A percentile compares a stretch with the other conserved stretches of the same genome.
Conservation (phyloP, 352 stramenopile species). For the Phytophthora pisi region DNA sequence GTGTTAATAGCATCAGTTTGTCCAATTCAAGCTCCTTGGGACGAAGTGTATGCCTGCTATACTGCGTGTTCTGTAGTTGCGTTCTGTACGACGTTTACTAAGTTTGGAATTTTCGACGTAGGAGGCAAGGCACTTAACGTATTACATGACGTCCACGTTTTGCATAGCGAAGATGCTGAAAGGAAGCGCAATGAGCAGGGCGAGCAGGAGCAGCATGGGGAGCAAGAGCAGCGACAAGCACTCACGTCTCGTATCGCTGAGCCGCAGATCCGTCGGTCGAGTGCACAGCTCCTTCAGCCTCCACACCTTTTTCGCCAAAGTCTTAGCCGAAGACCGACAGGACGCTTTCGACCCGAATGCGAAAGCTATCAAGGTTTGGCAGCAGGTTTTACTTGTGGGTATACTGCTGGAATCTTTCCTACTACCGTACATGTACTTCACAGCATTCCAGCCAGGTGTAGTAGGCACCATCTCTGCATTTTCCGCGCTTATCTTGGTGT, state of each 20-base stretch:
- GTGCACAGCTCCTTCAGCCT: conserved; percentile 2
- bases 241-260: neutral
- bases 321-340: conserved; percentile 5
- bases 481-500: conserved; percentile 30
- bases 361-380: conserved; percentile 46
- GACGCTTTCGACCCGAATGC: conserved; percentile 56
- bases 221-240: neutral
- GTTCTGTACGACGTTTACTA: no score
- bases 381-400: conserved; percentile 49
- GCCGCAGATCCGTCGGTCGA: neutral
- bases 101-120: no score
- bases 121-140: no score
- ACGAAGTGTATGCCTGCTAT: no score
- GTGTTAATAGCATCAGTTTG: no score
- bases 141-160: no score
- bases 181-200: neutral
- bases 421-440: conserved; percentile 56
- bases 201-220: neutral
- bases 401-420: conserved; percentile 56
- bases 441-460: conserved; percentile 37
- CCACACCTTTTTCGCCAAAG: neutral
- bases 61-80: no score
- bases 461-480: conserved; percentile 23
- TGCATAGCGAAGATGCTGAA: neutral
- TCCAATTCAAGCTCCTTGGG: no score